Evolutionary conservation across 805 yeast species (phyloP).

Genomic region (Diddensiella caesifluorescens): DNA sequence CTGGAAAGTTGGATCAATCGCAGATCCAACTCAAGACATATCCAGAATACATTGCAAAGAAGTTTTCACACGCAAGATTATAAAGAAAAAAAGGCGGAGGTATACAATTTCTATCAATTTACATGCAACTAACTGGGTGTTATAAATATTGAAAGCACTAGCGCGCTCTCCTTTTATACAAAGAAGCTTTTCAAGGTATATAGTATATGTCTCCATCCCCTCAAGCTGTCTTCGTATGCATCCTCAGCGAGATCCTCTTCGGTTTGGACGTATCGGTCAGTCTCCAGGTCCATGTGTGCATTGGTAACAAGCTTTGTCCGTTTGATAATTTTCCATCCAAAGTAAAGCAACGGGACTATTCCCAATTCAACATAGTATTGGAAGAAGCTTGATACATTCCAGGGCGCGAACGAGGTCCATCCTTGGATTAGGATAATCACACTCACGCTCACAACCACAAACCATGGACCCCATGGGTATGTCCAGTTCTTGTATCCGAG

Average conservation of each 20-base stretch:
- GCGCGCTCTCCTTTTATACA: conserved; percentile 7
- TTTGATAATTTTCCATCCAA: conserved; percentile 53
- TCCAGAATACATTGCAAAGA: conserved; percentile 5
- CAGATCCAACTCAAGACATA: conserved; percentile 9
- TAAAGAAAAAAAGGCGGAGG: background rate
- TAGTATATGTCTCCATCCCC: conserved; percentile 14
- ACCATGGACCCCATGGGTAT: conserved; percentile 46
- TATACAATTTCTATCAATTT: background rate
- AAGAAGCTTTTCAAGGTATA: conserved; percentile 8
- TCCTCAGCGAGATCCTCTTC: conserved; percentile 43
- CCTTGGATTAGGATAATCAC: conserved; percentile 56
- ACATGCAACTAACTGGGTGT: background rate
- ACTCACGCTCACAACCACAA: conserved; percentile 42
- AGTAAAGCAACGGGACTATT: conserved; percentile 47
- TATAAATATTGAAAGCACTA: conserved; percentile 1
- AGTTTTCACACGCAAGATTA: background rate
- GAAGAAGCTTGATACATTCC: conserved; percentile 60
- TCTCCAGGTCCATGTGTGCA: conserved; percentile 72
- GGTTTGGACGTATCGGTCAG: conserved; percentile 59
- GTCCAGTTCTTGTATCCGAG: conserved; percentile 47
- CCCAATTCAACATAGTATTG: conserved; percentile 62
- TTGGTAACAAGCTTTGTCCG: conserved; percentile 60
- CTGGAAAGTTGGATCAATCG: background rate
- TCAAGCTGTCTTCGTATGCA: conserved; percentile 33
- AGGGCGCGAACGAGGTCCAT: conserved; percentile 58